Evolutionary conservation across 2,329 filamentous ascomycete species (phyloP).

Genomic region (Fusarium luffae): DNA sequence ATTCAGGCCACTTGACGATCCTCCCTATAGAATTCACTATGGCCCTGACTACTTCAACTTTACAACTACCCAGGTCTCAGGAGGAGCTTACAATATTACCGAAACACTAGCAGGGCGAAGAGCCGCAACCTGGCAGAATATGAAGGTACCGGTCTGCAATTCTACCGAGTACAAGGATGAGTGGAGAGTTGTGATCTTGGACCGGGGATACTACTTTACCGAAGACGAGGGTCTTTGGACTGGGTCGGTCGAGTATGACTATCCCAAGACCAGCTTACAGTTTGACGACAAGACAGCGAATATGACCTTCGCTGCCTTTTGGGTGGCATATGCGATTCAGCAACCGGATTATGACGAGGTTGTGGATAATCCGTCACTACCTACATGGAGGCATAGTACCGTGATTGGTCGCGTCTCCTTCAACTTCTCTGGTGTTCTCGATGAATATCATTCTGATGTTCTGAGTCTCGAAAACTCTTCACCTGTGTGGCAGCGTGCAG

Average conservation of each 20-base stretch:
- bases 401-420: neutral
- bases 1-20: neutral
- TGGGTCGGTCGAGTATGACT: neutral
- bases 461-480: rapidly evolving
- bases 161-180: neutral
- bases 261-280: neutral
- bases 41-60: neutral
- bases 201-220: rapidly evolving
- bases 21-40: rapidly evolving
- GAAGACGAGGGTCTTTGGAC: neutral
- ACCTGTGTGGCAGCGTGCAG: neutral
- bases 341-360: neutral
- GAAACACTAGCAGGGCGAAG: rapidly evolving
- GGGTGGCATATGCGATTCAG: neutral
- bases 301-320: neutral
- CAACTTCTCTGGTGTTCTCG: neutral
- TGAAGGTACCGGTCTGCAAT: neutral
- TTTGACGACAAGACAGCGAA: conserved; percentile 1
- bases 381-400: rapidly evolving
- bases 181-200: rapidly evolving
- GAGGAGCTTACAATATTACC: neutral
- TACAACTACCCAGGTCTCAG: neutral
- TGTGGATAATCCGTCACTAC: neutral
- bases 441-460: neutral
- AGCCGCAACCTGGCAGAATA: neutral